These are phyloP conservation scores for Cytidiella melzeri DNA, from an alignment of 768 basidiomycete species.

Conservation along the genomic window DNA sequence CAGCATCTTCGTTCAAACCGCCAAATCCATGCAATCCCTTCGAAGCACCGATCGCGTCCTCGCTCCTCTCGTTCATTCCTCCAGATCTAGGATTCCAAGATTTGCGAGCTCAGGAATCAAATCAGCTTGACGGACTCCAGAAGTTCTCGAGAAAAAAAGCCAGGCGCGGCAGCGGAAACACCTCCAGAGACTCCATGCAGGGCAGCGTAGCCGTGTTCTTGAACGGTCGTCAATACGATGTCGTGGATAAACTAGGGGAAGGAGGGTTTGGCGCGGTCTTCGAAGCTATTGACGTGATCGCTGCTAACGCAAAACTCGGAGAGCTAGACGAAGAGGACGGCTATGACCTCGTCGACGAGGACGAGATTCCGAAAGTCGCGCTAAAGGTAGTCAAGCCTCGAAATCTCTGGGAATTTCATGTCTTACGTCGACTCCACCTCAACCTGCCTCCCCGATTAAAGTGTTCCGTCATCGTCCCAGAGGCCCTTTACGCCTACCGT, in stretches of 20 bases:
- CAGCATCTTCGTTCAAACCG: slow-evolving; percentile 60
- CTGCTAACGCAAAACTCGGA: slow-evolving; percentile 32
- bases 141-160: slow-evolving; percentile 52
- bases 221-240: slow-evolving; percentile 57
- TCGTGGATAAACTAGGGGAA: slow-evolving; percentile 89
- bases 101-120: slow-evolving; percentile 44
- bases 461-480: slow-evolving; percentile 68
- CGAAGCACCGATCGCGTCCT: slow-evolving; percentile 55
- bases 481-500: slow-evolving; percentile 72
- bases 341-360: slow-evolving; percentile 41
- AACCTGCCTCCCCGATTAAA: slow-evolving; percentile 54
- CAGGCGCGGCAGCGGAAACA: slow-evolving; percentile 26
- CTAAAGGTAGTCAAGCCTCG: slow-evolving; percentile 88
- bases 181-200: slow-evolving; percentile 26
- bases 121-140: slow-evolving; percentile 64
- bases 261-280: slow-evolving; percentile 98
- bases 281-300: slow-evolving; percentile 52
- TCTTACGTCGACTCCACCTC: slow-evolving; percentile 71
- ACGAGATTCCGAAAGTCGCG: slow-evolving; percentile 58
- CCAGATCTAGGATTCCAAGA: slow-evolving; percentile 59
- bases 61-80: slow-evolving; percentile 58
- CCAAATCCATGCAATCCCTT: slow-evolving; percentile 89
- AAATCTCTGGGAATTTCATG: slow-evolving; percentile 89
- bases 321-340: slow-evolving; percentile 33
- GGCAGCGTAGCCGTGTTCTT: slow-evolving; percentile 49